A percentile compares a stretch with the other conserved stretches of the same genome.
Conservation (phyloP, 768 basidiomycete genomes). For the Lentinus tigrinus region DNA sequence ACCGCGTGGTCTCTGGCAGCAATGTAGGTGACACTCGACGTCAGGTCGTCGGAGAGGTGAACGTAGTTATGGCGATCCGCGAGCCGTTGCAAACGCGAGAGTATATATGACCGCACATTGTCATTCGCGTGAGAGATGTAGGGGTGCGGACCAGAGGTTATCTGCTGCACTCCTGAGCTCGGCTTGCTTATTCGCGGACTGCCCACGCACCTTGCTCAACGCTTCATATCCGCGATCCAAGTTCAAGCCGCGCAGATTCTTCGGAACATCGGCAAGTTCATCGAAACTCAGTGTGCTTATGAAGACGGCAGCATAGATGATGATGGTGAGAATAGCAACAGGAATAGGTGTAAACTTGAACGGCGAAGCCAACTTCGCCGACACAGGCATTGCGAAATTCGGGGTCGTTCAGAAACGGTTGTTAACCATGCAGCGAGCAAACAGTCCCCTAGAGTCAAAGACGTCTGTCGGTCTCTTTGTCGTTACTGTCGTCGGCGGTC, state of each 20-base stretch:
- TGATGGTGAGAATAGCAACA: slow-evolving; percentile 44
- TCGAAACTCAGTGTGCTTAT: slow-evolving; percentile 48
- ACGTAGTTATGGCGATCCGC: slow-evolving; percentile 44
- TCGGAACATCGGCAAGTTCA: slow-evolving; percentile 44
- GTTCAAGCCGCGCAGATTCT: slow-evolving; percentile 36
- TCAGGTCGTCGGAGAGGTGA: slow-evolving; percentile 49
- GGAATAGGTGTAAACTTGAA: slow-evolving; percentile 40
- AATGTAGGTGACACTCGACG: slow-evolving; percentile 47
- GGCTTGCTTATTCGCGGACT: no score
- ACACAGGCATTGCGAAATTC: no score
- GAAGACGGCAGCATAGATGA: slow-evolving; percentile 51
- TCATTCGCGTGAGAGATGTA: slow-evolving; percentile 80
- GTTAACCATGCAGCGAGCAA: neutral
- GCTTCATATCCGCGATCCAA: slow-evolving; percentile 60
- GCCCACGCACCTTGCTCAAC: slow-evolving; percentile 45
- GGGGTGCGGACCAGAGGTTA: slow-evolving; percentile 70
- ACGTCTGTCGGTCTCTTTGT: neutral
- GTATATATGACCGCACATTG: slow-evolving; percentile 56
- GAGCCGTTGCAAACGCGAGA: slow-evolving; percentile 50
- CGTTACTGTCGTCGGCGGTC: neutral
- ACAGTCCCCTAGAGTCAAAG: neutral
- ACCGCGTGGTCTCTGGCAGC: slow-evolving; percentile 17
- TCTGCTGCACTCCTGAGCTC: slow-evolving; percentile 32
- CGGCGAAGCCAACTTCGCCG: slow-evolving; percentile 4
- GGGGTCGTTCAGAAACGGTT: no score